Base-by-base conservation (phyloP, 75 land plant species). In the Selaginella tamariscina region DNA sequence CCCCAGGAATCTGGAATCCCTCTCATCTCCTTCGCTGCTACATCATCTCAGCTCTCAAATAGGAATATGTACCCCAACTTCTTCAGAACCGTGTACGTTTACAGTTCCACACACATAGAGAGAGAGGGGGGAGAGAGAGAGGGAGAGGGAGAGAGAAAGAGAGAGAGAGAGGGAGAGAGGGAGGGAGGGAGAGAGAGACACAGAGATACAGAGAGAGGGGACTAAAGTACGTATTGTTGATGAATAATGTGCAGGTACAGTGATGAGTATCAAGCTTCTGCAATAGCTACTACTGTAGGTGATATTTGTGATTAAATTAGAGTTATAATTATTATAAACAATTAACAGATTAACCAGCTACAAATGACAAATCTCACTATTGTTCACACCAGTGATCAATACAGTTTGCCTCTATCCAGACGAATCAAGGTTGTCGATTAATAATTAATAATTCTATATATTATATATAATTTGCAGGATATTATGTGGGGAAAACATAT, bases 21-120 rank as follows among this genome's bases (percentile, higher is more conserved):
- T 20, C 56, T 76, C 33, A 33, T 76, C n/a, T 76, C 78, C 24
- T 76, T 76, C 67, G 73, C 78, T 55, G 78, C 78, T 30, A 76
- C 78, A 56, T 32, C 74, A 27, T 73, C 70, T 29, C 56, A 21
- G 23, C 73, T 76, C 24, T 71, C 73, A 0, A 59, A 23, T 30
- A 33, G 78, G 33, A 31, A 24, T 18, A 24, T 21, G 8, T 76
- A 31, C 28, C 78, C 78, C 1, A 76, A 56, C 24, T 66, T 76
- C 55, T 76, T 71, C 65, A 72, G 78, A 30, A 76, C 78, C 30
- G 78, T 76, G 78, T 76, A 63, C 59, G 77, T 26, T 8, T 21
- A 15, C 29, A 24, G 8, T 39, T n/a, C n/a, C 1, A 39, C 49
- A 39, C 49, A 5, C 49, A 39, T 39, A 1, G 29, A 64, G 29